Conservation (phyloP, 352 stramenopile genomes). For the Pythium utonaiense region DNA sequence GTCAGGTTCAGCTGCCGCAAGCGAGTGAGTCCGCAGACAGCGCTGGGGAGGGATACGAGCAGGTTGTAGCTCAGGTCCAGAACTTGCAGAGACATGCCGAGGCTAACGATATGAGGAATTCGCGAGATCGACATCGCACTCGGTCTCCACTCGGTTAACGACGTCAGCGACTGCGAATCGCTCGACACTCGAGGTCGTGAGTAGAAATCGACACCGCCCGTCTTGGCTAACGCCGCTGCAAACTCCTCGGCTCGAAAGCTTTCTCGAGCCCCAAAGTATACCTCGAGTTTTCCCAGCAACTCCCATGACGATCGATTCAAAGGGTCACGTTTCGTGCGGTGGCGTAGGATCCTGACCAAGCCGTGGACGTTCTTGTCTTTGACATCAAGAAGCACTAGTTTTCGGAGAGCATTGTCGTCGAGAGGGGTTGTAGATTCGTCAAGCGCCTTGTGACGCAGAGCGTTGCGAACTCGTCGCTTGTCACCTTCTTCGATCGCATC, state of each 20-base stretch:
- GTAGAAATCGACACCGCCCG: slow-evolving; percentile 25
- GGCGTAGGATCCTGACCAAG: slow-evolving; percentile 1
- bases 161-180: neutral
- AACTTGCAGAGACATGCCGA: slow-evolving; percentile 2
- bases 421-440: neutral
- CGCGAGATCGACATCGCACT: neutral
- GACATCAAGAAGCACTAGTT: slow-evolving; percentile 8
- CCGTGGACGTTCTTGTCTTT: slow-evolving; percentile 16
- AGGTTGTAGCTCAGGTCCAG: slow-evolving; percentile 55
- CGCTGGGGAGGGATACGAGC: slow-evolving; percentile 37
- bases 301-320: slow-evolving; percentile 31
- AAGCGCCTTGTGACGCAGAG: slow-evolving; percentile 3
- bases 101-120: neutral
- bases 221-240: slow-evolving; percentile 30
- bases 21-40: slow-evolving; percentile 31
- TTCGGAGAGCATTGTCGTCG: neutral
- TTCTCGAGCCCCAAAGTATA: slow-evolving; percentile 43
- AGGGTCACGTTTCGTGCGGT: slow-evolving; percentile 10
- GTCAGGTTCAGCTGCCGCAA: slow-evolving; percentile 49
- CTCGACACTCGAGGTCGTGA: neutral
- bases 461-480: neutral
- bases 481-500: slow-evolving; percentile 10
- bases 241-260: slow-evolving; percentile 23
- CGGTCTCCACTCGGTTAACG: neutral
- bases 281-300: slow-evolving; percentile 46